Base-by-base conservation (phyloP, 1,284 basidiomycete species). In the Cutaneotrichosporon mucoides region DNA sequence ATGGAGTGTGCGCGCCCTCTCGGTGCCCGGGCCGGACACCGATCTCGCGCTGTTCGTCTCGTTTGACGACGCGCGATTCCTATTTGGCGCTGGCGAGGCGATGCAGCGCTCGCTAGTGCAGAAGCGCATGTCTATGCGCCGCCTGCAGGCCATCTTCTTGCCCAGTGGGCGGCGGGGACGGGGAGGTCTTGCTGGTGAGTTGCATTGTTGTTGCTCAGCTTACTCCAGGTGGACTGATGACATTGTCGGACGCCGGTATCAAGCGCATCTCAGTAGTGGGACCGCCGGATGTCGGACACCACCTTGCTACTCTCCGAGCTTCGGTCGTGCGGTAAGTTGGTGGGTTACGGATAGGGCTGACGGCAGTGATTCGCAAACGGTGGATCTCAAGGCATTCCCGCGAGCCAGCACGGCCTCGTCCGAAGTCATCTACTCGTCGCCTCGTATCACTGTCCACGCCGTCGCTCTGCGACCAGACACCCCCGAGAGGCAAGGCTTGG, bases 41-140 rank as follows among this genome's bases (percentile, higher is more conserved):
- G 88, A 92, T 66, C 85, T 91, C 0, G 82, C 86, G 4, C 78
- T 94, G 35, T 78, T 88, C 61, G 78, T 93, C 59, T 81, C 84
- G 5, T 90, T 92, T 70, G 88, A 90, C 68, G 82, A 84, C 51
- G 85, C 83, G 6, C 88, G 89, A 68, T 94, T 92, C 68, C 81
- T 93, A 53, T 91, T 95, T 81, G 93, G 94, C 75, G 86, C 82
- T 2, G 86, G 89, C 5, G 92, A 95, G 73, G 89, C 88, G 57
- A 87, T 87, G 0, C 86, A 86, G 53, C 81, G 92, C 38, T 78
- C 86, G 0, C 88, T 88, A 67, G 77, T 86, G 6, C 87, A 92
- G 77, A 85, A 85, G 65, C 80, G 80, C 60, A 77, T 82, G 41
- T 84, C 84, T 47, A 85, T 87, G 81, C 84, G 82, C 68, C 85